Percentiles rank a stretch among this genome's conserved stretches.
phyloP scores from a whole-genome alignment of 2,329 filamentous ascomycete genomes.

The Kalmusia sp. region DNA sequence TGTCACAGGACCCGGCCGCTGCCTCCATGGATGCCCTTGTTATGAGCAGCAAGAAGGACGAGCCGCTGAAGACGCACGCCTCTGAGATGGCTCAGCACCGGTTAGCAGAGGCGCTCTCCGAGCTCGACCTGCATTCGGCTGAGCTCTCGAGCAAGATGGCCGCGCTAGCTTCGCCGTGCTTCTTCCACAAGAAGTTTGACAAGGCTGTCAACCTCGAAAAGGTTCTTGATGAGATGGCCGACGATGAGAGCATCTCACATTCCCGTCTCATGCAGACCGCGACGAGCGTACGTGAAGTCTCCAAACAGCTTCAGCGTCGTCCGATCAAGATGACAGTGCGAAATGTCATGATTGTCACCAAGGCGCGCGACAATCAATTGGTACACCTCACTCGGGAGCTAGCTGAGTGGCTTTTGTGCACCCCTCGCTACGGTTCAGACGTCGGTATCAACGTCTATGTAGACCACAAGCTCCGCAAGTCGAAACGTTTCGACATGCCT shows the following conservation, averaged over 20 bases:
- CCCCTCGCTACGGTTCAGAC: conserved; percentile 86
- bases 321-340: conserved; percentile 91
- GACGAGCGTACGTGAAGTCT: conserved; percentile 92
- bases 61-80: conserved; percentile 30
- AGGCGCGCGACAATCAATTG: conserved; percentile 92
- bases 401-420: conserved; percentile 84
- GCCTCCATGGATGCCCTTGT: conserved; percentile 69
- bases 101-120: conserved; percentile 66
- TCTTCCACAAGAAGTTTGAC: conserved; percentile 97
- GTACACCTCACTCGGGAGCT: conserved; percentile 89
- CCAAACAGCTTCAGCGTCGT: conserved; percentile 89
- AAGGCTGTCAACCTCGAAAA: conserved; percentile 94
- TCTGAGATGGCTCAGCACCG: conserved; percentile 57
- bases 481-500: conserved; percentile 83
- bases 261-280: conserved; percentile 94
- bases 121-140: conserved; percentile 55
- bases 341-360: conserved; percentile 98
- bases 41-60: conserved; percentile 51
- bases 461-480: conserved; percentile 90
- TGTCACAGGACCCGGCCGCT: conserved; percentile 66
- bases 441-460: conserved; percentile 97
- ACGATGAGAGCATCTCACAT: conserved; percentile 88
- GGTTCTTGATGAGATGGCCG: conserved; percentile 92
- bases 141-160: conserved; percentile 60
- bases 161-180: conserved; percentile 88